A percentile compares a stretch with the other conserved stretches of the same genome.
These are phyloP conservation scores for Colletotrichum spaethianum DNA, from an alignment of 2,329 filamentous ascomycete species.

Conservation along the genomic window DNA sequence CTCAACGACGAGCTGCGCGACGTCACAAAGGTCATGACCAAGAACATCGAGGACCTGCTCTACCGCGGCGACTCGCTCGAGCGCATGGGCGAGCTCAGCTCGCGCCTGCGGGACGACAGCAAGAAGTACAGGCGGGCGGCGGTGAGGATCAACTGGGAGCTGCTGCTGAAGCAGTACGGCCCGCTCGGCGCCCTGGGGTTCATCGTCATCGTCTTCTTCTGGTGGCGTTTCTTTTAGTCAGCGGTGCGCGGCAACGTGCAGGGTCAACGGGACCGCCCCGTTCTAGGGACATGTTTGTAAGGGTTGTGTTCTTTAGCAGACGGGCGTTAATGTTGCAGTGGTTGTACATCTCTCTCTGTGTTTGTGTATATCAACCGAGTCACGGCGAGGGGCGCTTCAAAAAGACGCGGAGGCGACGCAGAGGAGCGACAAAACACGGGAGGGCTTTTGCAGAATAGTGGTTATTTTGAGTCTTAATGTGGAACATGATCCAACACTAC, in stretches of 20 bases:
- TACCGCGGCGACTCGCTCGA: conserved; percentile 96
- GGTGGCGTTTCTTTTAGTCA: conserved; percentile 89
- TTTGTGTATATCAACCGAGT: conserved; percentile 20
- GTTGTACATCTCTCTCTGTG: conserved; percentile 1
- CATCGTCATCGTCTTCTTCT: conserved; percentile 88
- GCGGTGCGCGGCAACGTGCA: background rate
- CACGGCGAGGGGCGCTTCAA: background rate
- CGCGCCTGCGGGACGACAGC: conserved; percentile 88
- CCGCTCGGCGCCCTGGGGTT: conserved; percentile 87
- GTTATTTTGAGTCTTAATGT: conserved; percentile 33
- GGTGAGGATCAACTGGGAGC: conserved; percentile 97
- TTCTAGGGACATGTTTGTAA: background rate
- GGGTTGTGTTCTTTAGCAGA: background rate
- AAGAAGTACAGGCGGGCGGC: conserved; percentile 95
- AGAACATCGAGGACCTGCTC: conserved; percentile 98
- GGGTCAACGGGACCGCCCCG: background rate
- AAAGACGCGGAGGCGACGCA: background rate
- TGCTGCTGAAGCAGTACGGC: conserved; percentile 96
- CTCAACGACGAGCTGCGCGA: conserved; percentile 97
- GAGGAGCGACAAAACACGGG: conserved; percentile 11
- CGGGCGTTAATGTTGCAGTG: background rate
- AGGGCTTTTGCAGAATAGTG: conserved; percentile 24
- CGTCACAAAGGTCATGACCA: conserved; percentile 99
- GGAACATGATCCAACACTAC: conserved; percentile 35
- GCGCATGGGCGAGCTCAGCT: conserved; percentile 96